Conservation (phyloP, 2,329 filamentous ascomycete genomes). For the Aspergillus udagawae region DNA sequence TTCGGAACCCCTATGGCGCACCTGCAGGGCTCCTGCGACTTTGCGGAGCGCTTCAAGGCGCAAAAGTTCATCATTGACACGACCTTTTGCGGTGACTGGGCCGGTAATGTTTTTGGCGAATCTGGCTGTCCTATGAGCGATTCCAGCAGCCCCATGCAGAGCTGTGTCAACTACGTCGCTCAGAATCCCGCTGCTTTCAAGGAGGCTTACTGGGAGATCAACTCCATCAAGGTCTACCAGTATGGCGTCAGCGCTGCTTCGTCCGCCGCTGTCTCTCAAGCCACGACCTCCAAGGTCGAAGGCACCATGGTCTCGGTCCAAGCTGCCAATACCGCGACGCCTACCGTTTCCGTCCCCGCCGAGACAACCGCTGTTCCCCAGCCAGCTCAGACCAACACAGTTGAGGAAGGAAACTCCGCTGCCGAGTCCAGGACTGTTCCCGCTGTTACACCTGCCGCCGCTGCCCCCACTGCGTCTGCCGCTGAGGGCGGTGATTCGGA, state of each 20-base stretch:
- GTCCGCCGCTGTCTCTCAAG: conserved; percentile 1
- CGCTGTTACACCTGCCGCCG: neutral
- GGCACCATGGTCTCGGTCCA: neutral
- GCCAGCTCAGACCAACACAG: neutral
- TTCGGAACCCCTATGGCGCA: conserved; percentile 47
- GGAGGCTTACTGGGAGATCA: conserved; percentile 75
- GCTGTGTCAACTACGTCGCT: conserved; percentile 68
- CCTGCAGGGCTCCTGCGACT: conserved; percentile 40
- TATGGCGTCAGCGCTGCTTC: conserved; percentile 11
- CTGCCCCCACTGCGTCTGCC: neutral
- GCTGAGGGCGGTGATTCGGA: neutral
- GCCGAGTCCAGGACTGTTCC: neutral
- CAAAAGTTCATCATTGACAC: conserved; percentile 48
- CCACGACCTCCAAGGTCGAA: neutral
- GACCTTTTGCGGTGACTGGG: conserved; percentile 56
- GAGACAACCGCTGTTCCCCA: neutral
- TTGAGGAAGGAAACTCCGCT: neutral
- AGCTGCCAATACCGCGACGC: neutral
- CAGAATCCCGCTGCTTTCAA: conserved; percentile 65
- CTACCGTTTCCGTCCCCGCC: neutral
- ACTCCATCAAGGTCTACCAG: conserved; percentile 64
- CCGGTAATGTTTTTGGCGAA: conserved; percentile 48
- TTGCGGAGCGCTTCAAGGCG: conserved; percentile 37
- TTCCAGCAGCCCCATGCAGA: conserved; percentile 57
- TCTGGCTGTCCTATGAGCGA: conserved; percentile 53